Conservation (phyloP, 257 asterid species). For the Cinchona pubescens region DNA sequence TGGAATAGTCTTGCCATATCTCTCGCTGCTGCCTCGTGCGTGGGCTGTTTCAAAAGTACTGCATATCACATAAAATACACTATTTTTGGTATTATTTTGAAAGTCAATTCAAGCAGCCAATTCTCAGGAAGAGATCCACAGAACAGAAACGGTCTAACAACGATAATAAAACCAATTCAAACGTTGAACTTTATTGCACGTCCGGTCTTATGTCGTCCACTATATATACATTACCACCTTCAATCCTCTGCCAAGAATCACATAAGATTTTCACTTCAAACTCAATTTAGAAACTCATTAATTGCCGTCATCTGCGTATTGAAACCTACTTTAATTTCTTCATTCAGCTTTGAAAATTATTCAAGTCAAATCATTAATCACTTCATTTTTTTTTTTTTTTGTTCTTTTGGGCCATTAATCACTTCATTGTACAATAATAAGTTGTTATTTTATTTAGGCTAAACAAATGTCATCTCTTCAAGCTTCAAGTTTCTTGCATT, state of each 20-base stretch:
- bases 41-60: not conserved
- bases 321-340: not conserved
- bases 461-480: conserved; percentile 22
- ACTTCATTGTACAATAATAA: too few species aligned
- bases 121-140: not conserved
- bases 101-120: not conserved
- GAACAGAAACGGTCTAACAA: not conserved
- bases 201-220: not conserved
- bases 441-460: not conserved
- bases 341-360: too few species aligned
- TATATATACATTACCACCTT: conserved; percentile 2
- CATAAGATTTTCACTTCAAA: too few species aligned
- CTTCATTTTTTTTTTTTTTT: too few species aligned
- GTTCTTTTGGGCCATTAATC: too few species aligned
- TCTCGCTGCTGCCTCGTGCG: not conserved
- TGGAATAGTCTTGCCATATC: not conserved
- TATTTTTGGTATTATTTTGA: not conserved
- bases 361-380: too few species aligned
- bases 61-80: not conserved
- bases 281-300: too few species aligned
- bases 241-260: not conserved
- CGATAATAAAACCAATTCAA: conserved; percentile 19
- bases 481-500: not conserved
- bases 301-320: too few species aligned
- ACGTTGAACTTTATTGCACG: conserved; percentile 11